Evolutionary conservation across 495 filamentous ascomycete genomes (phyloP).

Genomic region (Neurospora tetrasperma): DNA sequence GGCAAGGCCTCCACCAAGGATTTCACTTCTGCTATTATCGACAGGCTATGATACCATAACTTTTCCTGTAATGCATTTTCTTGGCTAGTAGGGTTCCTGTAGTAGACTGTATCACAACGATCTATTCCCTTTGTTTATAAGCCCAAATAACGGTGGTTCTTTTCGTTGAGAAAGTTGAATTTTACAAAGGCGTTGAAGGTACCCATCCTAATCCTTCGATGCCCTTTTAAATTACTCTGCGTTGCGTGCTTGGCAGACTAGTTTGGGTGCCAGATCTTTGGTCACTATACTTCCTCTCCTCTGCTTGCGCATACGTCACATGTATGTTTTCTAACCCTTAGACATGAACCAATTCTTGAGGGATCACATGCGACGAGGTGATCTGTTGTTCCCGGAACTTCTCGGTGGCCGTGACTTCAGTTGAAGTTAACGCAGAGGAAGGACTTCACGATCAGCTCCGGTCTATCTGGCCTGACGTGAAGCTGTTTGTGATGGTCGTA

Average conservation of each 20-base stretch:
- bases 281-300: not conserved
- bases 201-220: not conserved
- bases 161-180: not conserved
- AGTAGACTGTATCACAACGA: conserved; percentile 14
- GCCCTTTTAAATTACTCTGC: not conserved
- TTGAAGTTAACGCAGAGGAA: not conserved
- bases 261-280: not conserved
- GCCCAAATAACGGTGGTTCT: not conserved
- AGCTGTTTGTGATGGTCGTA: not conserved
- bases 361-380: not conserved
- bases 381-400: not conserved
- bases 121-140: conserved; percentile 5
- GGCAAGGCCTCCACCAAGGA: conserved; percentile 88
- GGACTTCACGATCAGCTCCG: not conserved
- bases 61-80: conserved; percentile 9
- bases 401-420: not conserved
- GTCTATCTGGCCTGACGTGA: not conserved
- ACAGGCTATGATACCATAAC: conserved; percentile 48
- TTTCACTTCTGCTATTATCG: conserved; percentile 86
- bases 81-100: conserved; percentile 1
- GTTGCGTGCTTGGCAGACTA: not conserved
- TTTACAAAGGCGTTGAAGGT: not conserved
- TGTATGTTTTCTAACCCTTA: not conserved
- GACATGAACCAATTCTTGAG: not conserved
- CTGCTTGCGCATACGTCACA: not conserved